Base-by-base conservation (phyloP, 2,329 filamentous ascomycete species). In the Epicoccum nigrum region DNA sequence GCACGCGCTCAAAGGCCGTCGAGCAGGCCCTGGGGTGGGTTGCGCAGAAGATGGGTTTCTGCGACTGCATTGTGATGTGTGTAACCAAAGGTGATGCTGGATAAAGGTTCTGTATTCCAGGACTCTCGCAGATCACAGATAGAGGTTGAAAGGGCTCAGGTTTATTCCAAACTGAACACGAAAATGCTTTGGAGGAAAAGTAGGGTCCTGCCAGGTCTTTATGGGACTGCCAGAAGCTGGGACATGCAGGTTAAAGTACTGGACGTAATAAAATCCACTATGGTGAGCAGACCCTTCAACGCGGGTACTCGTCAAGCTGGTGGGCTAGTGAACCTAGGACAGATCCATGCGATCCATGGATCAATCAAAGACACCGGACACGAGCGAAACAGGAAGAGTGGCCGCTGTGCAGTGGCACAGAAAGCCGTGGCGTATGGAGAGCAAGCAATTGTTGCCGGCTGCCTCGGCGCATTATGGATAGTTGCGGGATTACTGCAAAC, bases 1-100 rank as follows among this genome's bases (percentile, higher is more conserved):
- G 69, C 81, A 95, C 93, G 75, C 93, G 83, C 80, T 99, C 94
- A 78, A 97, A 99, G 23, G 94, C 94, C 40, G 94, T 97, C 50
- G 92, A 97, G 79, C 92, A 97, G 59, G 93, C 91, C 75, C 94
- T 83, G 28, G 94, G 94, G 76, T 97, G 93, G 65, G 94, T 97
- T 51, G 88, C 91, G 68, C 94, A 86, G 73, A 97, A 97, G 73
- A 97, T 90, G 31, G 90, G 88, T 70, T 86, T 94, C 38, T 49
- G 45, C 32, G 45, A 73, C 78, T 82, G 63, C 88, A 92, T 92
- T 11, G 17, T 68, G 49, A 33, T 23, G 31, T 48, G 20, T 33
- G 51, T 53, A 19, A n/a, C n/a, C n/a, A n/a, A n/a, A 44, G 45
- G 55, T 47, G 51, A 54, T 55, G 15, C 38, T 43, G 27, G 39